Conservation (phyloP, 768 basidiomycete species). For the Mycena amicta region DNA sequence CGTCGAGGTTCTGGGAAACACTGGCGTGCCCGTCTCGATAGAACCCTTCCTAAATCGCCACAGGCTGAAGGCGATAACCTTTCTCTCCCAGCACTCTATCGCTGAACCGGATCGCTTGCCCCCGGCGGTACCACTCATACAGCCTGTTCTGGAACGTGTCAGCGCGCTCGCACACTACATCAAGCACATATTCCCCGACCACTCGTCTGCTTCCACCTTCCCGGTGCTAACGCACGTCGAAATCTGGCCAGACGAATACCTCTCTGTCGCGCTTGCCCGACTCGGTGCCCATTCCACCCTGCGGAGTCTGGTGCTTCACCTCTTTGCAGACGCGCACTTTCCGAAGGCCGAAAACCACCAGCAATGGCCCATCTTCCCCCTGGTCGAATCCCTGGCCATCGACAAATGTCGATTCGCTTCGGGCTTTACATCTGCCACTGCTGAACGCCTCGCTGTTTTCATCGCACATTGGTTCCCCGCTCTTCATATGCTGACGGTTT, state of each 20-base stretch:
- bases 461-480: not conserved
- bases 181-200: not conserved
- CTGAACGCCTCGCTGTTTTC: not conserved
- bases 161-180: not conserved
- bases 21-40: conserved; percentile 4
- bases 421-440: not conserved
- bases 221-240: not conserved
- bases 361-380: not conserved
- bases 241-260: not conserved
- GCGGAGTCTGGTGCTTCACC: not conserved
- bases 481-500: too few species aligned
- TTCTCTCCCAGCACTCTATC: not conserved
- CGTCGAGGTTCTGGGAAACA: conserved; percentile 10
- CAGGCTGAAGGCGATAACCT: not conserved
- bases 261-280: not conserved
- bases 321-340: not conserved
- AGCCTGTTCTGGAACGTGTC: not conserved
- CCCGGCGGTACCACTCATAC: too few species aligned
- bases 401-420: not conserved
- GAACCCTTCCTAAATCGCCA: not conserved
- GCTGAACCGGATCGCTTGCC: not conserved
- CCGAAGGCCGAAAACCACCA: not conserved
- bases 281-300: too few species aligned
- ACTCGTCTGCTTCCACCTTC: not conserved
- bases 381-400: not conserved